Evolutionary conservation across 768 basidiomycete genomes (phyloP).

Genomic region (Termitomyces sp.): DNA sequence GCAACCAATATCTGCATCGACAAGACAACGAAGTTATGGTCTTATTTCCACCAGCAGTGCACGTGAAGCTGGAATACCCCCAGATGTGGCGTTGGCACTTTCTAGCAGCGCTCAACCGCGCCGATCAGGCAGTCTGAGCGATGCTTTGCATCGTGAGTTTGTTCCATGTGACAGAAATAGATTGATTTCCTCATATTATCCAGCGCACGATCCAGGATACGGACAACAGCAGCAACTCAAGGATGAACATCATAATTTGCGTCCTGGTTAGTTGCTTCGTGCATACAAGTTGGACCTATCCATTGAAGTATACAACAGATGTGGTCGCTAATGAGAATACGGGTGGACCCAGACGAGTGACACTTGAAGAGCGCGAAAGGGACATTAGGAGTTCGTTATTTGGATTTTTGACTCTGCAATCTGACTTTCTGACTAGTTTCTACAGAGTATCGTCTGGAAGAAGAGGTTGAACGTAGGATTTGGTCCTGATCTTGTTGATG

Average conservation of each 20-base stretch:
- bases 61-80: constrained; percentile 12
- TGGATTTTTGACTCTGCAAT: background rate
- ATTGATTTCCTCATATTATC: constrained; percentile 1
- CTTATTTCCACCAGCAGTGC: constrained; percentile 20
- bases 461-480: constrained; percentile 40
- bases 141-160: constrained; percentile 42
- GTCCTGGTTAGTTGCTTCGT: constrained; percentile 27
- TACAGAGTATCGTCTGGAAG: constrained; percentile 35
- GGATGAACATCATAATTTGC: constrained; percentile 30
- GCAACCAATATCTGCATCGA: constrained; percentile 18
- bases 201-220: constrained; percentile 30
- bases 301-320: background rate
- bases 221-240: constrained; percentile 31
- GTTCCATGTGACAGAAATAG: constrained; percentile 1
- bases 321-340: constrained; percentile 23
- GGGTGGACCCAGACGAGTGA: constrained; percentile 33
- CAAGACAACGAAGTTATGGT: constrained; percentile 25
- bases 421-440: background rate
- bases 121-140: constrained; percentile 76
- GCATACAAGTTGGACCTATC: background rate
- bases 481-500: background rate
- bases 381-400: constrained; percentile 17
- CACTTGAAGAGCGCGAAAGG: constrained; percentile 34
- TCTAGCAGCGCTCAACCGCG: constrained; percentile 55
- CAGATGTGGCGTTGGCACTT: constrained; percentile 26